A percentile compares a stretch with the other conserved stretches of the same genome.
phyloP scores from a whole-genome alignment of 768 basidiomycete species.

The Pholiota microspora region DNA sequence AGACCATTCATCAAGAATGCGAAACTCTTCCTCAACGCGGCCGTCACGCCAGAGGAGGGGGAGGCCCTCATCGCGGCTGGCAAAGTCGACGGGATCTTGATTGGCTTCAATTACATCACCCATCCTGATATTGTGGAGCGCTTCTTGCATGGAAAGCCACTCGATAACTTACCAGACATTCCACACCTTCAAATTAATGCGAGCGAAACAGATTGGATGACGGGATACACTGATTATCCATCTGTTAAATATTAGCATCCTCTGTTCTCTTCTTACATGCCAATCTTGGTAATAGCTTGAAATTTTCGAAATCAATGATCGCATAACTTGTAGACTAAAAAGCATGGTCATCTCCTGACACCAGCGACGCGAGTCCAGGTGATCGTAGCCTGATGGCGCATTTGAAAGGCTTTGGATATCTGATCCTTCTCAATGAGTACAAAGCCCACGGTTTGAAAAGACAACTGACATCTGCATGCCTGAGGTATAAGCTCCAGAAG shows the following conservation, averaged over 20 bases:
- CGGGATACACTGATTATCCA: slow-evolving; percentile 37
- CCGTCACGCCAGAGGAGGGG: slow-evolving; percentile 35
- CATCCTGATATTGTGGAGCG: slow-evolving; percentile 43
- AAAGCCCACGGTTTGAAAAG: background rate
- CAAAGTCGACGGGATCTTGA: slow-evolving; percentile 34
- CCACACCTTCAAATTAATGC: slow-evolving; percentile 26
- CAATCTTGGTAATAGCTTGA: background rate
- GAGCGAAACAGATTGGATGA: slow-evolving; percentile 17
- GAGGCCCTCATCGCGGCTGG: slow-evolving; percentile 31
- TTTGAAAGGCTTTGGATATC: slow-evolving; percentile 2
- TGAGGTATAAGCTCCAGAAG: slow-evolving; percentile 23
- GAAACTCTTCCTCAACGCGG: slow-evolving; percentile 36
- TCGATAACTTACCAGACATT: slow-evolving; percentile 30
- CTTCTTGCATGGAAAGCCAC: slow-evolving; percentile 30
- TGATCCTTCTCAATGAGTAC: background rate
- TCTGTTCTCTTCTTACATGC: background rate
- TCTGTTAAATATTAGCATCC: background rate
- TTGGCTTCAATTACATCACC: slow-evolving; percentile 36
- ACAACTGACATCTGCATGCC: slow-evolving; percentile 3
- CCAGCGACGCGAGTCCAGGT: background rate
- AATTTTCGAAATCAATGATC: too few species aligned
- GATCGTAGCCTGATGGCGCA: background rate
- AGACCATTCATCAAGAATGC: slow-evolving; percentile 33
- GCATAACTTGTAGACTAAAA: too few species aligned
- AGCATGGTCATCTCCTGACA: background rate